Evolutionary conservation across 371 early-diverging fungal species (phyloP).

Genomic region (Mycotypha africana): DNA sequence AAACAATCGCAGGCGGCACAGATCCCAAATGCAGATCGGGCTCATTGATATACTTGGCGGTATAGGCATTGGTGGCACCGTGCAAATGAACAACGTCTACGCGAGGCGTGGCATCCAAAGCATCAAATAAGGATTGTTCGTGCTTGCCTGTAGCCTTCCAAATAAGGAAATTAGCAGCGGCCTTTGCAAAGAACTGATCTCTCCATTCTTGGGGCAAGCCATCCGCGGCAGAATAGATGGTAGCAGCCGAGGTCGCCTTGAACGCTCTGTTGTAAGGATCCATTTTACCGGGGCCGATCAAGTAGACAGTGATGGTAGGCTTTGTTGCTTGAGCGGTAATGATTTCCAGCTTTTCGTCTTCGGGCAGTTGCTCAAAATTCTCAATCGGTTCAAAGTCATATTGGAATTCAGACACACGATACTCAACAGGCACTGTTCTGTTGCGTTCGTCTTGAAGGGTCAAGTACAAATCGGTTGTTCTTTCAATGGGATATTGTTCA

Average conservation of each 20-base stretch:
- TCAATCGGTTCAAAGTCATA: conserved; percentile 22
- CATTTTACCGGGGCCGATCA: conserved; percentile 49
- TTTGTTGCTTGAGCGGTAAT: not conserved
- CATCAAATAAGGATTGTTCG: conserved; percentile 54
- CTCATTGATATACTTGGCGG: conserved; percentile 33
- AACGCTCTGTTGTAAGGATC: conserved; percentile 50
- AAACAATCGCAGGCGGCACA: conserved; percentile 51
- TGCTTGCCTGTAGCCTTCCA: conserved; percentile 41
- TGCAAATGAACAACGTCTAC: conserved; percentile 62
- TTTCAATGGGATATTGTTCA: conserved; percentile 28
- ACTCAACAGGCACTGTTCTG: conserved; percentile 26
- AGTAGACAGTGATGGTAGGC: conserved; percentile 35
- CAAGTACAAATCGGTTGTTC: conserved; percentile 28
- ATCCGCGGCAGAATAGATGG: conserved; percentile 46
- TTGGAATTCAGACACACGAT: conserved; percentile 39
- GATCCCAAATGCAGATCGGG: conserved; percentile 28
- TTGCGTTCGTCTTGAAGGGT: conserved; percentile 35
- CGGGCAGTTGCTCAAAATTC: not conserved
- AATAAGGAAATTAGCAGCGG: conserved; percentile 48
- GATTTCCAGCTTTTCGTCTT: conserved; percentile 8
- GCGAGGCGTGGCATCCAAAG: conserved; percentile 11
- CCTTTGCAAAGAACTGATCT: conserved; percentile 60
- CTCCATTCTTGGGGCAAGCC: conserved; percentile 61
- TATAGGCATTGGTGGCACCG: conserved; percentile 59
- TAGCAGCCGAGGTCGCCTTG: conserved; percentile 25